Base-by-base conservation (phyloP, 73 alveolate species). In the Stentor roeselii region DNA sequence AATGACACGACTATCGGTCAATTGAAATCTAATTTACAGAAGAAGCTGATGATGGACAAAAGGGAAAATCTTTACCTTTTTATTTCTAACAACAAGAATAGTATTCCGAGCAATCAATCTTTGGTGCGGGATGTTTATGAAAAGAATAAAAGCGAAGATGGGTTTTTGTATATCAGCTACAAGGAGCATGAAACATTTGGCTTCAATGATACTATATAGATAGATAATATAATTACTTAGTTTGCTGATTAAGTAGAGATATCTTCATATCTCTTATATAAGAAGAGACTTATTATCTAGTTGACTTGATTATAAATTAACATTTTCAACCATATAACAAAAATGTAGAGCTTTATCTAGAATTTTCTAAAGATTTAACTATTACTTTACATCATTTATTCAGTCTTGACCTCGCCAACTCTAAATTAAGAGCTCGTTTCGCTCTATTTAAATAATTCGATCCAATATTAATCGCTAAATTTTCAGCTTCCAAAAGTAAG, bases 41-140 rank as follows among this genome's bases (percentile, higher is more conserved):
- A 86, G 89, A 86, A 96, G 80, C 84, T 94, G 40, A 93, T 78
- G 82, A 84, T 90, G 36, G 86, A 87, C 32, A 90, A 89, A 76
- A 91, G 90, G 42, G 95, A 84, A 39, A 86, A 95, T 14, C 87
- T 94, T 59, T 92, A 75, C 82, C 87, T 94, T 87, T 94, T 94
- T 76, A 89, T 93, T 3, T 87, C 83, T 61, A 90, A 92, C n/a
- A 84, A 88, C 75, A 82, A 84, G 78, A 36, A 86, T n/a, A 78
- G 87, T 61, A 84, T 83, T 75, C 6, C 67, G 21, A 21, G 67
- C 6, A 93, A 90, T 60, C 91, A 90, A 82, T 76, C 96, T 14
- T 84, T 88, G 3, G 78, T 90, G 93, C 84, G 90, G 2, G 87
- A 90, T 39, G 92, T 88, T 11, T 90, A 90, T 89, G 93, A 90